These are phyloP conservation scores for Xylaria arbuscula DNA, from an alignment of 2,329 filamentous ascomycete species.

Conservation along the genomic window DNA sequence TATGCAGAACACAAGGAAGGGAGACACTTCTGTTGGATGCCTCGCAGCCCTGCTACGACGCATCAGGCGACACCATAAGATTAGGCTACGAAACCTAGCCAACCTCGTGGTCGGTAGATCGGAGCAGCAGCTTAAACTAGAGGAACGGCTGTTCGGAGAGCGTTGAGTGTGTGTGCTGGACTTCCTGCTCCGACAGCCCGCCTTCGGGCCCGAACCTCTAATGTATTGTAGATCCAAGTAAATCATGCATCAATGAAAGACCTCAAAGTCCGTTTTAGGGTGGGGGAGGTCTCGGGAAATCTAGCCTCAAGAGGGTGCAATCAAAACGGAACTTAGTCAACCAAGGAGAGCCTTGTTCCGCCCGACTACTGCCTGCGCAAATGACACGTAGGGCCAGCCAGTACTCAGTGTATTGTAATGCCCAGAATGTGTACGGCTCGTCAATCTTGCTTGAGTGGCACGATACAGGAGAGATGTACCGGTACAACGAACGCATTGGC, in stretches of 20 bases:
- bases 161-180: slow-evolving; percentile 9
- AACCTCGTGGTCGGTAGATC: slow-evolving; percentile 23
- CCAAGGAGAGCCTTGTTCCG: slow-evolving; percentile 18
- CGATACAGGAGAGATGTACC: slow-evolving; percentile 18
- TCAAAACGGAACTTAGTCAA: slow-evolving; percentile 15
- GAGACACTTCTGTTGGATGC: slow-evolving; percentile 24
- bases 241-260: neutral
- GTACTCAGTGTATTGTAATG: slow-evolving; percentile 1
- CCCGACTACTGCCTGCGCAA: slow-evolving; percentile 2
- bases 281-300: neutral
- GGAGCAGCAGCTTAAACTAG: slow-evolving; percentile 19
- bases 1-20: slow-evolving; percentile 22
- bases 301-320: slow-evolving; percentile 10
- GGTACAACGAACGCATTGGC: slow-evolving; percentile 21
- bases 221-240: neutral
- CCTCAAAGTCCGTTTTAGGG: neutral
- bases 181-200: neutral
- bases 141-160: slow-evolving; percentile 21
- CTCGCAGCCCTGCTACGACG: slow-evolving; percentile 29
- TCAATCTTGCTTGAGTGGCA: slow-evolving; percentile 16
- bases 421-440: slow-evolving; percentile 20
- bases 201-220: slow-evolving; percentile 18
- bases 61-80: slow-evolving; percentile 1
- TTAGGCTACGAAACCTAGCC: slow-evolving; percentile 17
- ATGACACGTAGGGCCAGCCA: slow-evolving; percentile 11